Evolutionary conservation across 2,329 filamentous ascomycete species (phyloP), one percentile per base, ranked within the genome.

Genomic region (Pyrenochaeta sp.): DNA sequence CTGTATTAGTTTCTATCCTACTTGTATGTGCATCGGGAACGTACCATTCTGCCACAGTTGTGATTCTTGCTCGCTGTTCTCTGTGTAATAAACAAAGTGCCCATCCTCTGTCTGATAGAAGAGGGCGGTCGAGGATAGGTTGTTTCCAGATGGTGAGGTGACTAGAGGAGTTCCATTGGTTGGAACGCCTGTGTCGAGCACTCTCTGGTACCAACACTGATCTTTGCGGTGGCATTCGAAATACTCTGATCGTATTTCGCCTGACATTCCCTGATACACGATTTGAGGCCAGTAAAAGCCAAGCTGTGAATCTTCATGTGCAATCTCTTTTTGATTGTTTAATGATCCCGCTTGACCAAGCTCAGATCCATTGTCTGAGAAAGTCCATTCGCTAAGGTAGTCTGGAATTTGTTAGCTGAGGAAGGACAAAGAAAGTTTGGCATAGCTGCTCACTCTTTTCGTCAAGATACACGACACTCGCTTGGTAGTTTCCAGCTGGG

Each of bases 211-310:
- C 48, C 51, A 58, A 22, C 54, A 58, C 18, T 46, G 31, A 19
- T 51, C 40, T 28, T 49, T 49, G 17, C 27, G 29, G 15, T 51
- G 27, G 23, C 54, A 58, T 21, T 44, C 40, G 28, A 48, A 58
- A 23, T 42, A 32, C 17, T 21, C 38, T 24, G 19, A 30, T 10
- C 51, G 42, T 19, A 58, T 35, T 22, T 55, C 54, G 6, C 54
- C 54, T 2, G 41, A 36, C 14, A 44, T 24, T 4, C 54, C 46
- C 37, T 58, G 54, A 35, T 55, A 58, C 13, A 51, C 21, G 9
- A 53, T 22, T n/a, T 36, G 22, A 17, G 51, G 54, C 54, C 51
- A 58, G 35, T 55, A 55, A 9, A 38, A 50, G 6, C 44, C 48
- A 29, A 58, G 24, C 8, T 51, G 38, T 10, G 48, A 44, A 5